phyloP scores from a whole-genome alignment of 129 eudicot species.

The Silybum marianum region DNA sequence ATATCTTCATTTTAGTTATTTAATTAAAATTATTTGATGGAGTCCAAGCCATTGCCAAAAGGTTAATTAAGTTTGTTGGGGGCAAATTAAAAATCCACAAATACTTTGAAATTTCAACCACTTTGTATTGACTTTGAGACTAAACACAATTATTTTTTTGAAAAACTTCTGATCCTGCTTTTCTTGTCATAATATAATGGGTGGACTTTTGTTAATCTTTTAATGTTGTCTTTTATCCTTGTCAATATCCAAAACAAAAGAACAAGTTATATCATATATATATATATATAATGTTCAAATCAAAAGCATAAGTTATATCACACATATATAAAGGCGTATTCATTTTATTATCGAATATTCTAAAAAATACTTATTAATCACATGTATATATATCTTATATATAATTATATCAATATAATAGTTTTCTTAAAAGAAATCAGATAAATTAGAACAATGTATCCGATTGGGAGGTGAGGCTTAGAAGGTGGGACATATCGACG shows the following conservation, averaged over 20 bases:
- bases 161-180: background rate
- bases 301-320: no score
- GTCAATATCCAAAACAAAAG: background rate
- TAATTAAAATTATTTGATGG: background rate
- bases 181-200: conserved; percentile 15
- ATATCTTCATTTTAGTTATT: background rate
- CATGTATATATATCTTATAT: no score
- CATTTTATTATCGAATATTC: background rate
- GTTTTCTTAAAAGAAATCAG: no score
- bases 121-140: conserved; percentile 10
- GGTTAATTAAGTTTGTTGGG: conserved; percentile 2
- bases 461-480: no score
- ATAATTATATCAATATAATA: no score
- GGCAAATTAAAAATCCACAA: conserved; percentile 13
- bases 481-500: no score
- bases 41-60: conserved; percentile 11
- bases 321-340: no score
- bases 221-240: background rate
- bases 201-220: conserved; percentile 10
- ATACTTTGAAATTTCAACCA: background rate
- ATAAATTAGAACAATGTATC: no score
- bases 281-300: background rate
- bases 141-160: conserved; percentile 7
- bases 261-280: background rate
- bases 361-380: no score